These are phyloP conservation scores for Groenewaldozyma auringiensis DNA, from an alignment of 1,139 yeast genomes.

Conservation along the genomic window DNA sequence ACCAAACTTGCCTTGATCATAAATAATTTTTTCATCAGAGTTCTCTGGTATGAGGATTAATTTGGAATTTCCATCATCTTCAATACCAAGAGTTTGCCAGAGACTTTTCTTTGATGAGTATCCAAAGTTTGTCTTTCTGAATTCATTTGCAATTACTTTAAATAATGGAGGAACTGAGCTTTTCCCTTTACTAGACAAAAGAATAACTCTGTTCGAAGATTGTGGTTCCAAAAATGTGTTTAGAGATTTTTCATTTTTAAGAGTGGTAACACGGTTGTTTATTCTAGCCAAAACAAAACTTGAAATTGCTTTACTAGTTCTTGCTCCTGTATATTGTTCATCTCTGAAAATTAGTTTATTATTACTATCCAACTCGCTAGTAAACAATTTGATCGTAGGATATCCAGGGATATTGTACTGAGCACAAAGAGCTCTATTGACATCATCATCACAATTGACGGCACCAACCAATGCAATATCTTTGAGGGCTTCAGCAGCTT, in stretches of 20 bases:
- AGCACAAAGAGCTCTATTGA: slow-evolving; percentile 59
- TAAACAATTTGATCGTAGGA: slow-evolving; percentile 88
- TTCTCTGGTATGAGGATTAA: background rate
- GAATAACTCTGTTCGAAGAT: slow-evolving; percentile 21
- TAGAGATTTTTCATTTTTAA: background rate
- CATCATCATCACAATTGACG: slow-evolving; percentile 81
- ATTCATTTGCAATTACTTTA: slow-evolving; percentile 73
- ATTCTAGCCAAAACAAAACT: slow-evolving; percentile 53
- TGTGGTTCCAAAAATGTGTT: slow-evolving; percentile 16
- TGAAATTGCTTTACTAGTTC: slow-evolving; percentile 51
- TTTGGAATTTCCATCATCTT: background rate
- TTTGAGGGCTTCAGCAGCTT: slow-evolving; percentile 72
- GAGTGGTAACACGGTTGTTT: slow-evolving; percentile 41
- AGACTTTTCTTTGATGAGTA: slow-evolving; percentile 21
- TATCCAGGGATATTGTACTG: slow-evolving; percentile 75
- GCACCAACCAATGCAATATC: slow-evolving; percentile 56
- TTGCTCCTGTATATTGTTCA: slow-evolving; percentile 63
- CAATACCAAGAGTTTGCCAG: background rate
- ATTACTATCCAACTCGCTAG: slow-evolving; percentile 46
- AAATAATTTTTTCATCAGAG: background rate
- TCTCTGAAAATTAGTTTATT: background rate
- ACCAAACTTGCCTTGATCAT: background rate
- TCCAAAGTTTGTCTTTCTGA: slow-evolving; percentile 38
- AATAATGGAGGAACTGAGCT: slow-evolving; percentile 48
- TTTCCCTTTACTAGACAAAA: slow-evolving; percentile 23